phyloP scores from a whole-genome alignment of 257 asterid species.

The Solanum tacnaense region DNA sequence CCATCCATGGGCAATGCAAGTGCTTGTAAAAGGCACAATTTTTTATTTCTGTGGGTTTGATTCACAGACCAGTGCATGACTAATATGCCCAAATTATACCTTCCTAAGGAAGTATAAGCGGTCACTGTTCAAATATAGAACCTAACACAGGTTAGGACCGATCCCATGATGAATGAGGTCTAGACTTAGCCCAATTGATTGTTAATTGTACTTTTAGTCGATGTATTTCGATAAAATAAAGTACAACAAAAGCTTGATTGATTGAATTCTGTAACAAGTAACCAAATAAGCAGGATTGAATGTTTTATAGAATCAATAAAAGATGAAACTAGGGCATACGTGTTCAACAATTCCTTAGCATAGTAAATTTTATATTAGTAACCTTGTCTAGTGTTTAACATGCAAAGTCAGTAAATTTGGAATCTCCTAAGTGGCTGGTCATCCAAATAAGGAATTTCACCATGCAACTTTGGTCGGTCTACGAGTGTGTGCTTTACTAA shows the following conservation, averaged over 20 bases:
- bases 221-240: neutral
- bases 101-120: neutral
- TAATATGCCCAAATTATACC: neutral
- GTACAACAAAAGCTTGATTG: neutral
- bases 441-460: neutral
- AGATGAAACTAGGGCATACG: neutral
- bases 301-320: neutral
- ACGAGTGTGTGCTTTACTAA: neutral
- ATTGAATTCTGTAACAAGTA: neutral
- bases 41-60: neutral
- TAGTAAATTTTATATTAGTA: neutral
- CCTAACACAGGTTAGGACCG: neutral
- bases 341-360: neutral
- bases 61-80: neutral
- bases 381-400: neutral
- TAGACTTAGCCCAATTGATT: neutral
- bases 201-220: neutral
- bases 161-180: neutral
- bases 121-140: neutral
- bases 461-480: neutral
- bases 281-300: neutral
- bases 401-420: neutral
- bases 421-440: neutral
- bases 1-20: neutral
- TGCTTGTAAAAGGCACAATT: neutral